Conservation (phyloP, 306 rosid species). For the Astragalus membranaceus region DNA sequence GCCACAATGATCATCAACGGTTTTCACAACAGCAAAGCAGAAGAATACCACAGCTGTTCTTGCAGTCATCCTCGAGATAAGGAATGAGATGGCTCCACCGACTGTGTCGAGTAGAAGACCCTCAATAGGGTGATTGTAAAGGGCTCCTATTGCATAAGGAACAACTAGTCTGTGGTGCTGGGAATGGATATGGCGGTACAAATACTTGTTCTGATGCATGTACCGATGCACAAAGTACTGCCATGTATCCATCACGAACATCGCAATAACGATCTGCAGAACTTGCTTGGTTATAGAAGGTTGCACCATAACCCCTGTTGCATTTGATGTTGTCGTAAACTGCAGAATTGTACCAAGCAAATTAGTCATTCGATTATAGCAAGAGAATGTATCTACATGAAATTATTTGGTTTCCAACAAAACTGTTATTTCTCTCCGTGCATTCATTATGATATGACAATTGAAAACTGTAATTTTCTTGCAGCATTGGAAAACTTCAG, state of each 20-base stretch:
- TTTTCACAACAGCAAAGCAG: slow-evolving; percentile 76
- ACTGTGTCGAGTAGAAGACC: slow-evolving; percentile 87
- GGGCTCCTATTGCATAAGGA: slow-evolving; percentile 88
- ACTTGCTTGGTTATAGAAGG: slow-evolving; percentile 48
- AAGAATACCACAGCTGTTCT: slow-evolving; percentile 73
- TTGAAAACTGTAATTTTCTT: not conserved
- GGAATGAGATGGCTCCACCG: slow-evolving; percentile 76
- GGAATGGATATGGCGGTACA: slow-evolving; percentile 79
- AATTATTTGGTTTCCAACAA: not conserved
- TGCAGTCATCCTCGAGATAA: slow-evolving; percentile 76
- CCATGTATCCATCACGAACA: slow-evolving; percentile 89
- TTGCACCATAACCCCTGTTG: slow-evolving; percentile 39
- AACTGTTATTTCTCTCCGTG: not conserved
- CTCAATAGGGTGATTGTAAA: slow-evolving; percentile 82
- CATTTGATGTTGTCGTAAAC: slow-evolving; percentile 47
- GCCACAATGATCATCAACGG: slow-evolving; percentile 86
- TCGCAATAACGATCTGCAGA: slow-evolving; percentile 61
- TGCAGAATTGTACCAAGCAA: slow-evolving; percentile 25
- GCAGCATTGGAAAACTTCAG: not conserved
- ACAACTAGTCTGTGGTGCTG: slow-evolving; percentile 78
- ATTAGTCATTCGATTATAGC: slow-evolving; percentile 7
- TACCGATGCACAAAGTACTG: slow-evolving; percentile 87
- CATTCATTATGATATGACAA: not conserved
- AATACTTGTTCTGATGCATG: slow-evolving; percentile 86
- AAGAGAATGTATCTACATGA: not conserved